phyloP scores from a whole-genome alignment of 2,329 filamentous ascomycete species.

The Sporothrix brunneoviolacea region DNA sequence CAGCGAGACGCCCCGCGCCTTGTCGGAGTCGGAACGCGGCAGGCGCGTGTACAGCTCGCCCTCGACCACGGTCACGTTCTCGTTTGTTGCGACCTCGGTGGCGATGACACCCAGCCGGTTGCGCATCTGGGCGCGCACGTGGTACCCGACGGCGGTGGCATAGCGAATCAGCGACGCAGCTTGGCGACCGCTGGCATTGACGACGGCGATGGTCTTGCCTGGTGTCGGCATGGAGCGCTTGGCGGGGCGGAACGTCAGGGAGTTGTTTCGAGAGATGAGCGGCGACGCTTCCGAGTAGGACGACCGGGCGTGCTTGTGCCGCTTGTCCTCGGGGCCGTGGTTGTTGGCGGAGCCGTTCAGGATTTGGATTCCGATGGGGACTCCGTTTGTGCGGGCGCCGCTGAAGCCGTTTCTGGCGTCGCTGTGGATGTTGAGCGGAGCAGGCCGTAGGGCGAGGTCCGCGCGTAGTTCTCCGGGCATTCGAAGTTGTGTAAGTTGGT shows the following conservation, averaged over 20 bases:
- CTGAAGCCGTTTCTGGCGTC: conserved; percentile 3
- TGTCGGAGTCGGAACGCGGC: conserved; percentile 42
- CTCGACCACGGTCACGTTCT: conserved; percentile 63
- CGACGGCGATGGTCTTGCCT: conserved; percentile 81
- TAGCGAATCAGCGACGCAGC: conserved; percentile 92
- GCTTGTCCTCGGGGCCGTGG: conserved; percentile 24
- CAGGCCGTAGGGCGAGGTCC: conserved; percentile 23
- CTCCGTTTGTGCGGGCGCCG: conserved; percentile 4
- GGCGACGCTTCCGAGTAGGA: conserved; percentile 56
- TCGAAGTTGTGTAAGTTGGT: not conserved
- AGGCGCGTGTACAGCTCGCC: conserved; percentile 57
- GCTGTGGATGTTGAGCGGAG: conserved; percentile 13
- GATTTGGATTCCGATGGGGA: conserved; percentile 13
- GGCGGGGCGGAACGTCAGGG: conserved; percentile 52
- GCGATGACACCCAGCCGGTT: conserved; percentile 83
- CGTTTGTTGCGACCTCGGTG: conserved; percentile 71
- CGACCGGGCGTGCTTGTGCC: conserved; percentile 56
- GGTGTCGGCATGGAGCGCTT: conserved; percentile 54
- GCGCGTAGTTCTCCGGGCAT: conserved; percentile 20
- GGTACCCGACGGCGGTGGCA: conserved; percentile 86
- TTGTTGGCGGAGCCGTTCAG: conserved; percentile 8
- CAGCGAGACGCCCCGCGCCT: conserved; percentile 21
- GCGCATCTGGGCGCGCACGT: conserved; percentile 85
- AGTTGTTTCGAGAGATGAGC: conserved; percentile 50
- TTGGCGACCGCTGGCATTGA: conserved; percentile 94